Base-by-base conservation (phyloP, 257 asterid genomes). In the Petunia secreta region DNA sequence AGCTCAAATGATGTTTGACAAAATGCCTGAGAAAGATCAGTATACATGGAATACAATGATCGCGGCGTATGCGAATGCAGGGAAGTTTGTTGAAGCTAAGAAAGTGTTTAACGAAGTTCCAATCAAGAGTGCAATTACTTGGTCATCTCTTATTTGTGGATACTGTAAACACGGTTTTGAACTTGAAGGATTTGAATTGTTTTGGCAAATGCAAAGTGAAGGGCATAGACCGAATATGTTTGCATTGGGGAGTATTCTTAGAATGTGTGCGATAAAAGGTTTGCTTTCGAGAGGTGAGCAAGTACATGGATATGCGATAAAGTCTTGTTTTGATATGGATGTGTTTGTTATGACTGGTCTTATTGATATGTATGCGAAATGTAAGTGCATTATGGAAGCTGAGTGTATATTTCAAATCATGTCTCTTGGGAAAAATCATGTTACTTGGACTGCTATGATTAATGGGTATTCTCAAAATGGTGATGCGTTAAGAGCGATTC, bases 371-470 rank as follows among this genome's bases (percentile, higher is more conserved):
- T 91, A 93, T 55, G 94, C 91, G 0, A 94, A 93, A 79, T 90
- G 94, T 75, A 74, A 80, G 81, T 79, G 81, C 13, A 77, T 93
- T 57, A 57, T 36, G 83, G 93, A 90, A 55, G 97, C 98, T 2
- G 95, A 89, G 55, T 66, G 50, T 82, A 90, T 94, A 55, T 94
- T 93, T 78, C 46, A 55, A 37, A 75, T 82, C 79, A 91, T 91
- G 90, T 55, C 85, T 9, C 37, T 69, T n/a, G 91, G 90, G 85
- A 91, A 87, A 86, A 94, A 91, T 64, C 98, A 94, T 41, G 99
- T 95, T 54, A 91, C 98, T 69, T 95, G 98, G 97, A 95, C 97
- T 11, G 98, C 97, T 8, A 90, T 92, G 94, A 82, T 95, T 44
- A 91, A 87, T 40, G 98, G 97, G 13, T 93, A 93, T 83, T 89